phyloP scores from a whole-genome alignment of 495 filamentous ascomycete species.

The Penicillium bovifimosum region DNA sequence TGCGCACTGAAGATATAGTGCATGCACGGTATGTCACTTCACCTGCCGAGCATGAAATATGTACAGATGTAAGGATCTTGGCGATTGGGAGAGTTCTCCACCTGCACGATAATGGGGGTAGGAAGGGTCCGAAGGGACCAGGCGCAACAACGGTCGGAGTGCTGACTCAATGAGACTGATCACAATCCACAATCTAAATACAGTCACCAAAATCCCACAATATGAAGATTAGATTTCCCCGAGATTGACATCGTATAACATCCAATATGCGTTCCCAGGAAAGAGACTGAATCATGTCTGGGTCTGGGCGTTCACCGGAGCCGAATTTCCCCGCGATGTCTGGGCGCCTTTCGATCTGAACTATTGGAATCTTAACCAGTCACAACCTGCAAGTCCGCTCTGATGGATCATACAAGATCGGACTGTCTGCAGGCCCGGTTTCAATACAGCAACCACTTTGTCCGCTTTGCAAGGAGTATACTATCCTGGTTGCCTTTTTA shows the following conservation, averaged over 20 bases:
- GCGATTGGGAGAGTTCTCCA: neutral
- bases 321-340: slow-evolving; percentile 16
- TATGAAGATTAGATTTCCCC: too few species aligned
- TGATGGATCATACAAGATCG: slow-evolving; percentile 11
- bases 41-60: slow-evolving; percentile 8
- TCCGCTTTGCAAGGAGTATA: neutral
- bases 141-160: neutral
- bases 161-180: neutral
- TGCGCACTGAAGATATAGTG: slow-evolving; percentile 23
- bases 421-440: slow-evolving; percentile 7
- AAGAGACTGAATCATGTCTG: neutral
- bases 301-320: neutral
- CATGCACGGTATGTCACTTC: slow-evolving; percentile 30
- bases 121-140: neutral
- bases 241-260: neutral
- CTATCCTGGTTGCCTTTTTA: slow-evolving; percentile 16
- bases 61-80: slow-evolving; percentile 6
- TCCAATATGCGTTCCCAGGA: neutral
- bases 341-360: slow-evolving; percentile 23
- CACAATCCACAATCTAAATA: neutral
- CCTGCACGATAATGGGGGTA: neutral
- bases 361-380: slow-evolving; percentile 20
- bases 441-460: slow-evolving; percentile 2
- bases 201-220: too few species aligned
- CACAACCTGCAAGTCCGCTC: slow-evolving; percentile 10